Conservation (phyloP, 805 yeast genomes). For the Kuraishia floccosa region DNA sequence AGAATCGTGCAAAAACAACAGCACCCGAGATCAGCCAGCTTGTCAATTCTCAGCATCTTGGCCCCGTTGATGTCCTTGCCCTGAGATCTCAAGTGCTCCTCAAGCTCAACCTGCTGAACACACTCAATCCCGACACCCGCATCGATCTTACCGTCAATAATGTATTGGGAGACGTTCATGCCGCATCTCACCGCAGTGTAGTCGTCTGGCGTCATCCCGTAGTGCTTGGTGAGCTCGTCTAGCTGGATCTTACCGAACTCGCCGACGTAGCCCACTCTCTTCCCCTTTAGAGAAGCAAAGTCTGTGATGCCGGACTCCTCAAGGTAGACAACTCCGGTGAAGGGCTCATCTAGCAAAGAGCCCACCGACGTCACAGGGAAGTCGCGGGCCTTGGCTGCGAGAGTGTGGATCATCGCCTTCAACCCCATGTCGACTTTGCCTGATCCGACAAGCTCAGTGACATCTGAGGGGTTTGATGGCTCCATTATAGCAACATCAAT, state of each 20-base stretch:
- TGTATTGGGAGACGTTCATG: slow-evolving; percentile 46
- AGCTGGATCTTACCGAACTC: slow-evolving; percentile 49
- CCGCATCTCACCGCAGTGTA: slow-evolving; percentile 50
- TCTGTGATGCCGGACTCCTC: slow-evolving; percentile 37
- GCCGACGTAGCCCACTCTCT: slow-evolving; percentile 44
- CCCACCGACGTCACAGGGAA: slow-evolving; percentile 46
- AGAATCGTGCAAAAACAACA: slow-evolving; percentile 48
- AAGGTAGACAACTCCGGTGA: slow-evolving; percentile 42
- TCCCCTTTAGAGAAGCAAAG: slow-evolving; percentile 39
- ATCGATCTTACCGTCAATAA: slow-evolving; percentile 42
- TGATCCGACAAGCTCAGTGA: slow-evolving; percentile 43
- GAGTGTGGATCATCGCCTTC: slow-evolving; percentile 49
- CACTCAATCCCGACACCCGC: slow-evolving; percentile 52
- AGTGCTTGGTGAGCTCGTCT: slow-evolving; percentile 43
- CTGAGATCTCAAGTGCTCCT: slow-evolving; percentile 30
- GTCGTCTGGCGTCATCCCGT: slow-evolving; percentile 43
- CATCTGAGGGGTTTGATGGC: slow-evolving; percentile 48
- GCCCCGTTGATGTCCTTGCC: slow-evolving; percentile 35
- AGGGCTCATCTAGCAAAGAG: slow-evolving; percentile 44
- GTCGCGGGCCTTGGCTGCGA: slow-evolving; percentile 50
- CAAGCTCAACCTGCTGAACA: slow-evolving; percentile 47
- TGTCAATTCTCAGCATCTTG: slow-evolving; percentile 45
- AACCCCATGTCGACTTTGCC: slow-evolving; percentile 50
- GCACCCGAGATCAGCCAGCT: slow-evolving; percentile 44
- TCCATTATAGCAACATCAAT: slow-evolving; percentile 40